Evolutionary conservation across 2,329 filamentous ascomycete species (phyloP), one percentile per base, ranked within the genome.

Genomic region (Ceratocystis diversiconidia): DNA sequence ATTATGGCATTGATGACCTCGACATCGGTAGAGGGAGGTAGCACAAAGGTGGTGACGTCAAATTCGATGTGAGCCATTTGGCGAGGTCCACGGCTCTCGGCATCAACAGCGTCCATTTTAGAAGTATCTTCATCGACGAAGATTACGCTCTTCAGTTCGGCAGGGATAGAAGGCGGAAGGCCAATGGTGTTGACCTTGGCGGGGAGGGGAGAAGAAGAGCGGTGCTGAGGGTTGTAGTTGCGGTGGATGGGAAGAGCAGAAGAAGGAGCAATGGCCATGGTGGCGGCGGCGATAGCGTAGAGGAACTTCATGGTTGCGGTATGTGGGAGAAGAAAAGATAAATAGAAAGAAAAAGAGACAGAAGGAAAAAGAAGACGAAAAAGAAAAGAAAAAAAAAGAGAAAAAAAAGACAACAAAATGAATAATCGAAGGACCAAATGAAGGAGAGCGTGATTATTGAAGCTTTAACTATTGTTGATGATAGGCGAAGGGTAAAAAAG

Each of bases 141-240:
- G 30, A 48, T 43, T 22, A 62, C 48, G 46, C 57, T 30, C 59
- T 62, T 62, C 36, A 66, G 52, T 7, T 43, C 32, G 2, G 60
- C 28, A 6, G 64, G 64, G 36, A 66, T 61, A 2, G 64, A 66
- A 3, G 64, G 64, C 22, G 64, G 64, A 3, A 66, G 64, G 46
- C 64, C 64, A 46, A 66, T 66, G 44, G 15, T 61, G 41, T 22
- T 25, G 32, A 55, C 50, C 62, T 32, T 43, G 62, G 50, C 25
- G 10, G 46, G 44, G 22, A 52, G 22, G 32, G 25, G 59, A 46
- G 59, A 25, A 64, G 30, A 17, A 55, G 63, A 10, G 63, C 22
- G 19, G 10, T 41, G 10, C 36, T 41, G 36, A 7, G 3, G 36
- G 36, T 3, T 41, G 36, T 41, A 41, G 36, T 15, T 41, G 63